A percentile compares a stretch with the other conserved stretches of the same genome.
phyloP scores from a whole-genome alignment of 305 asterid species.

The Rubia peregrina region DNA sequence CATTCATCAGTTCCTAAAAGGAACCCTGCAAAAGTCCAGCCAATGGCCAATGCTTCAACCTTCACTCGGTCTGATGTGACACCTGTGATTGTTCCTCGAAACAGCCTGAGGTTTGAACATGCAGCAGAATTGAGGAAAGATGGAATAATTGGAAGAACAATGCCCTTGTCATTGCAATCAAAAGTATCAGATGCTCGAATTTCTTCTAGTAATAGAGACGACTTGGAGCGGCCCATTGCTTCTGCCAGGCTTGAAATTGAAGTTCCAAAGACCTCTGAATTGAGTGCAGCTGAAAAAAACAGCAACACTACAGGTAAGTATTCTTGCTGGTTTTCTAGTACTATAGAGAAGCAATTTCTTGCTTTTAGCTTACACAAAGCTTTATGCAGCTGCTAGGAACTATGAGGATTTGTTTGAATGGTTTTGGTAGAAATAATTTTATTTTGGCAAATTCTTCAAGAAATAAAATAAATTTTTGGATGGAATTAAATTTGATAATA shows the following conservation, averaged over 20 bases:
- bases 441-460: background rate
- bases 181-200: slow-evolving; percentile 58
- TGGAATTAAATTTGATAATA: background rate
- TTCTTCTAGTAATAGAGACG: slow-evolving; percentile 50
- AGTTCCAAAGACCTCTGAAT: slow-evolving; percentile 39
- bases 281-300: slow-evolving; percentile 41
- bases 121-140: slow-evolving; percentile 75
- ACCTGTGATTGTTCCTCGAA: slow-evolving; percentile 80
- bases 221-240: slow-evolving; percentile 39
- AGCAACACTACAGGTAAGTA: slow-evolving; percentile 37
- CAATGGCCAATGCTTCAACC: slow-evolving; percentile 37
- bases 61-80: slow-evolving; percentile 62
- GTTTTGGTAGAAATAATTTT: too few relatives aligned
- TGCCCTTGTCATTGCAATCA: slow-evolving; percentile 50
- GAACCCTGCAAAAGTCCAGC: slow-evolving; percentile 56
- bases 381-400: slow-evolving; percentile 29
- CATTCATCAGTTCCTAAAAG: slow-evolving; percentile 51
- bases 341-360: slow-evolving; percentile 47
- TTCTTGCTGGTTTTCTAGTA: slow-evolving; percentile 33
- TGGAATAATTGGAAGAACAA: slow-evolving; percentile 49
- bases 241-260: slow-evolving; percentile 47
- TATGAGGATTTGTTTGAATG: slow-evolving; percentile 22
- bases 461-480: background rate
- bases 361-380: slow-evolving; percentile 39
- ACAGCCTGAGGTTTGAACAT: slow-evolving; percentile 58